Evolutionary conservation across 2,329 filamentous ascomycete genomes (phyloP), one percentile per base, ranked within the genome.

Genomic region (Myotisia sp.): DNA sequence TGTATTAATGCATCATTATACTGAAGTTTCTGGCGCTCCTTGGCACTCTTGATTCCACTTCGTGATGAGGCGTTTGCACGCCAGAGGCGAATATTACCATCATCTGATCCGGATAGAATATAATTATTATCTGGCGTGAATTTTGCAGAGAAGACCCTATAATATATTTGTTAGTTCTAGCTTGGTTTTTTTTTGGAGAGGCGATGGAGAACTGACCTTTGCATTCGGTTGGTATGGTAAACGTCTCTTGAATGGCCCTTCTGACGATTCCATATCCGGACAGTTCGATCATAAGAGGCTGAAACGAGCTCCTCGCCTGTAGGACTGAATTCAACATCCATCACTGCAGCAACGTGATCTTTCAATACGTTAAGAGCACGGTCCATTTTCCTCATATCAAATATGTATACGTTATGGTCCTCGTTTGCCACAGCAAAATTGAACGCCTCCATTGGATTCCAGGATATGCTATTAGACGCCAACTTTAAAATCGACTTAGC

Each of bases 191-290:
- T 29, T 18, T 13, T 27, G 18, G 19, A 14, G 16, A 32, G n/a
- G n/a, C n/a, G n/a, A n/a, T n/a, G n/a, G n/a, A 30, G 9, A 10
- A 17, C 54, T 43, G 54, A 62, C 58, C 59, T 74, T 64, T 95
- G 87, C 87, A 94, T 94, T 43, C 90, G 76, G 62, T 94, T 92
- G 12, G 90, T 95, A 64, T 95, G 86, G 60, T 95, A 98, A 31
- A 94, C 76, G 52, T 98, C 90, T 47, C 86, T 71, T 9, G 81
- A 86, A 58, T 90, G 83, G 16, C 87, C 87, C 41, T 77, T 66
- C 44, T 77, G 72, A 37, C 81, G 71, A 53, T 74, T 74, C 81
- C 85, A 95, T 32, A 95, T 64, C 33, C 90, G 75, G 34, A 98
- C 68, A 3, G 84, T 93, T 41, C 85, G 76, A 52, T 92, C 83